A percentile compares a stretch with the other conserved stretches of the same genome.
These are phyloP conservation scores for Zygoascus biomembranicola DNA, from an alignment of 805 yeast species.

Conservation along the genomic window DNA sequence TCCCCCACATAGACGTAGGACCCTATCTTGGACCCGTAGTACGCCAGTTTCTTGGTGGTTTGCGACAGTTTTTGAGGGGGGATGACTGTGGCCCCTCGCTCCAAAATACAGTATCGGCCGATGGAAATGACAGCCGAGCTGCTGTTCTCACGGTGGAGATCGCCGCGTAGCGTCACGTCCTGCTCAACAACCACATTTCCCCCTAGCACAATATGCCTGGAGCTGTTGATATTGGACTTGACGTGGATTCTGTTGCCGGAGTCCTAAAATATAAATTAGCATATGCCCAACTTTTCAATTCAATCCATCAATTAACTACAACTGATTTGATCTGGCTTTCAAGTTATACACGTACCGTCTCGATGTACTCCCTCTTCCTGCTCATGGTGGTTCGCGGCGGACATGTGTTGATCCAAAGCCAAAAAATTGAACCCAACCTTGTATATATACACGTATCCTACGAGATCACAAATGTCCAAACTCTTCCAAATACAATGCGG, in stretches of 20 bases:
- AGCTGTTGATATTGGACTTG: constrained; percentile 27
- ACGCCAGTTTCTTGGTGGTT: constrained; percentile 9
- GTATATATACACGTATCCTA: neutral
- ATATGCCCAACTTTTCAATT: constrained; percentile 6
- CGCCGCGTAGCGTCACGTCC: constrained; percentile 29
- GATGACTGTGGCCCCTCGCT: constrained; percentile 16
- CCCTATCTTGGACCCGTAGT: constrained; percentile 32
- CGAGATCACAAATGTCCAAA: constrained; percentile 2
- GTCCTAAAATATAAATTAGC: constrained; percentile 13
- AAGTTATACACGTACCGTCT: constrained; percentile 1
- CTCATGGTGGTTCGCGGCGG: neutral
- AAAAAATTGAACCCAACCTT: neutral
- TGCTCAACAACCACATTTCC: constrained; percentile 29
- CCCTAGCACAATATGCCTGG: constrained; percentile 30
- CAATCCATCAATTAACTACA: constrained; percentile 11
- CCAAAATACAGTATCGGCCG: constrained; percentile 29
- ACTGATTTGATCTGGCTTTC: neutral
- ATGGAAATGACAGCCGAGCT: constrained; percentile 27
- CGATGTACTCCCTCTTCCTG: constrained; percentile 2
- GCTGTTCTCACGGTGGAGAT: constrained; percentile 23
- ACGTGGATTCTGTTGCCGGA: constrained; percentile 30
- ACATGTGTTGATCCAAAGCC: neutral
- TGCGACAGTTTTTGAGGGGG: constrained; percentile 25
- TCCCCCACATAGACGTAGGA: constrained; percentile 30
- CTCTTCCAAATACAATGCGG: constrained; percentile 32